phyloP scores from a whole-genome alignment of 441 rosid species.

The Geranium incanum region DNA sequence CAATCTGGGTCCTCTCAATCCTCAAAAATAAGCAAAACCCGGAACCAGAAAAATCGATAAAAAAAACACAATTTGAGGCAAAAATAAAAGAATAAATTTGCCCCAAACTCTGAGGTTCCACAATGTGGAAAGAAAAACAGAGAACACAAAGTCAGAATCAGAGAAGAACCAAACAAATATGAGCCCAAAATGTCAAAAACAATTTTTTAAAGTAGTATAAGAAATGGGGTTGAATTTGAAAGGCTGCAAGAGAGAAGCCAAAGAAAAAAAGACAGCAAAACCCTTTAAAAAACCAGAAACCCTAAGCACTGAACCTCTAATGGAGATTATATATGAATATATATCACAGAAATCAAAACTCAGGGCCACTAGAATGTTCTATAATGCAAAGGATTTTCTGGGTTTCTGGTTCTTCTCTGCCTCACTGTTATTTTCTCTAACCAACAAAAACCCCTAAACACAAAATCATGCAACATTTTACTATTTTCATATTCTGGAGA shows the following conservation, averaged over 20 bases:
- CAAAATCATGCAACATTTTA: background rate
- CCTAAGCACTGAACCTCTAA: conserved; percentile 11
- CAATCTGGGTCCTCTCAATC: too few species aligned
- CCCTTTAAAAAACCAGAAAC: background rate
- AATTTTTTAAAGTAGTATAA: background rate
- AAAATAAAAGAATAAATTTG: background rate
- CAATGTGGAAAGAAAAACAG: too few species aligned
- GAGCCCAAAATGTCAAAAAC: conserved; percentile 4
- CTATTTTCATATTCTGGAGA: background rate
- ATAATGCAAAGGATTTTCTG: conserved; percentile 1
- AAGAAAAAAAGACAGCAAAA: conserved; percentile 5
- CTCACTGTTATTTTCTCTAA: background rate
- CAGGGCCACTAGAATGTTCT: conserved; percentile 6
- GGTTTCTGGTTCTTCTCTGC: conserved; percentile 5
- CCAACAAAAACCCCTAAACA: background rate
- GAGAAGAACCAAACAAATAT: background rate
- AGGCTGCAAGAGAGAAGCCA: background rate
- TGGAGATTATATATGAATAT: background rate
- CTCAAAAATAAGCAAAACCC: too few species aligned
- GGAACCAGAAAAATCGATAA: background rate
- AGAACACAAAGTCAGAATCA: background rate
- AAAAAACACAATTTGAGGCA: background rate
- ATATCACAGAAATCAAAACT: background rate
- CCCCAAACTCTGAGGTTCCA: too few species aligned
- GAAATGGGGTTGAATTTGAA: background rate